Percentiles rank a stretch among this genome's conserved stretches.
These are phyloP conservation scores for Litsea cubeba DNA, from an alignment of 164 flowering plant genomes.

Conservation along the genomic window DNA sequence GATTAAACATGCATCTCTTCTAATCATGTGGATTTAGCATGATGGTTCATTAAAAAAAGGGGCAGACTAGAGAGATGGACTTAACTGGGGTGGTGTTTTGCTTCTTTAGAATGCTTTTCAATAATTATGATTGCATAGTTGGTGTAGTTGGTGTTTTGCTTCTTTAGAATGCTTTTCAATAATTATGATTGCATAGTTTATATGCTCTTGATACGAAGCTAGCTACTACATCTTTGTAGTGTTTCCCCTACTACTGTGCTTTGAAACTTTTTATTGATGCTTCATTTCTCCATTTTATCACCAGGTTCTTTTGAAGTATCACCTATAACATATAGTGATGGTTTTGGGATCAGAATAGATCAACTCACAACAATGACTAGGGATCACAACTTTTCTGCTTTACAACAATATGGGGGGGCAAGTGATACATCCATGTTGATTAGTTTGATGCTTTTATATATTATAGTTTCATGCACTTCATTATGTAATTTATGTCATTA, in stretches of 20 bases:
- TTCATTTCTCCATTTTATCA: conserved; percentile 5
- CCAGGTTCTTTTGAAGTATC: conserved; percentile 20
- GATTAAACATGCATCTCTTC: no score
- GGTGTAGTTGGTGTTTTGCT: no score
- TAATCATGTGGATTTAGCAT: no score
- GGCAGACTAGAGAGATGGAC: no score
- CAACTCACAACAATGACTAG: conserved; percentile 57
- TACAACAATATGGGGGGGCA: conserved; percentile 76
- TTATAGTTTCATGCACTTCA: not conserved
- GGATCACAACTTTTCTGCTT: conserved; percentile 49
- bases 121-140: no score
- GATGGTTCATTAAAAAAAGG: no score
- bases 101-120: no score
- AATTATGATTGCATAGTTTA: not conserved
- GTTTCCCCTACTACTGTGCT: not conserved
- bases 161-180: no score
- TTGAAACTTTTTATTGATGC: not conserved
- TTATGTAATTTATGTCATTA: conserved; percentile 13
- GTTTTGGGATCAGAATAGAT: conserved; percentile 53
- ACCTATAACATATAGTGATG: conserved; percentile 25
- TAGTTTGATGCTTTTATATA: not conserved
- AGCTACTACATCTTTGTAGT: not conserved
- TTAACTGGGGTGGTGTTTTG: no score
- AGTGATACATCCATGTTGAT: conserved; percentile 16
- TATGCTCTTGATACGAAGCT: not conserved